phyloP scores from a whole-genome alignment of 805 yeast species.

The Debaryomyces tyrocola region DNA sequence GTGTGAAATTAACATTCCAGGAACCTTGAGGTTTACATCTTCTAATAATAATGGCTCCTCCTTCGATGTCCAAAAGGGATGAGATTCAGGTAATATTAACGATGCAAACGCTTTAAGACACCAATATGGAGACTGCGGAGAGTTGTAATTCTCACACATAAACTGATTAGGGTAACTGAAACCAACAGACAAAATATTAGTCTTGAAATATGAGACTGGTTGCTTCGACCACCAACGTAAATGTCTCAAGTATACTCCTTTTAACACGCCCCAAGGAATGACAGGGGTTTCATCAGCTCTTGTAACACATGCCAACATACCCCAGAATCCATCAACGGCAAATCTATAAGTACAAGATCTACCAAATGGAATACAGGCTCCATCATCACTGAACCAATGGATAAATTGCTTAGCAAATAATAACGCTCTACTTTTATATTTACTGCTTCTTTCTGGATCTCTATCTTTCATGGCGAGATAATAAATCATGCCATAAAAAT shows the following conservation, averaged over 20 bases:
- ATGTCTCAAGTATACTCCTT: conserved; percentile 7
- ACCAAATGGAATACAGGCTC: conserved; percentile 10
- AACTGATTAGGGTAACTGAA: conserved; percentile 12
- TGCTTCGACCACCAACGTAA: conserved; percentile 12
- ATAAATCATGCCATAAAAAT: conserved; percentile 25
- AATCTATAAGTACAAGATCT: conserved; percentile 12
- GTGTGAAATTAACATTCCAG: conserved; percentile 12
- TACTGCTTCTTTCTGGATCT: conserved; percentile 12
- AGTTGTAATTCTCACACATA: conserved; percentile 11
- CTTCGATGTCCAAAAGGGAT: conserved; percentile 11
- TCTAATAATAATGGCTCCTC: conserved; percentile 3
- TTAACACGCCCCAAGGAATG: conserved; percentile 11
- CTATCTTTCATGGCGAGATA: conserved; percentile 9
- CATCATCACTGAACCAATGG: conserved; percentile 18
- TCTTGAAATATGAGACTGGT: conserved; percentile 7
- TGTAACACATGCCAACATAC: conserved; percentile 6
- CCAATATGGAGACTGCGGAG: conserved; percentile 15
- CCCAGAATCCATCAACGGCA: conserved; percentile 14
- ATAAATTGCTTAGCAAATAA: conserved; percentile 19
- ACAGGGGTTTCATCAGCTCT: conserved; percentile 3
- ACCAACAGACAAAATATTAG: conserved; percentile 10
- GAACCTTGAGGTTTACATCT: conserved; percentile 1
- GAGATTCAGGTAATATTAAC: conserved; percentile 6
- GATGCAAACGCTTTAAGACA: conserved; percentile 10
- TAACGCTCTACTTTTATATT: conserved; percentile 16